Evolutionary conservation across 768 basidiomycete species (phyloP), one percentile per base, ranked within the genome.

Genomic region (Boletus tomentosulus): DNA sequence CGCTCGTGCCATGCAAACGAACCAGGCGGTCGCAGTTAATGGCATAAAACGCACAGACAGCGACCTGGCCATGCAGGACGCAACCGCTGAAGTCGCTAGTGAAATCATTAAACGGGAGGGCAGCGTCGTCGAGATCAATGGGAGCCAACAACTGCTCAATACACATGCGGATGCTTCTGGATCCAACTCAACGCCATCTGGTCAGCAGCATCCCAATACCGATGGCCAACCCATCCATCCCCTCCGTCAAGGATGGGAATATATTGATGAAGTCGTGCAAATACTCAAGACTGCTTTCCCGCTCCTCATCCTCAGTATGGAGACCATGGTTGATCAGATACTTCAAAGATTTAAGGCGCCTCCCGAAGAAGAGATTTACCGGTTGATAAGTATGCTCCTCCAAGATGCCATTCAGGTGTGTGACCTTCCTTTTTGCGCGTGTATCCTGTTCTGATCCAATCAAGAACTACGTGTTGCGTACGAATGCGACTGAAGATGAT

Each of bases 321-420:
- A 99, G 73, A 95, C 92, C 15, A 89, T 98, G 80, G 89, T 95
- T 4, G 97, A 99, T 60, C 94, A 98, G 71, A 89, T 99, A 58
- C 79, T 84, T 22, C 81, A 85, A 54, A 83, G 93, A 48, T 96
- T 98, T 75, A 96, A 97, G 68, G 83, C 89, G 2, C 78, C 82
- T 1, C 80, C 84, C 2, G 97, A 99, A 55, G 97, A 99, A 71
- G 95, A 98, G 59, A 85, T 94, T 7, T 98, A 98, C 72, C 83
- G 97, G 16, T 83, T 92, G 62, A 83, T 94, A 43, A 88, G 86
- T 59, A 87, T 95, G 73, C 74, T 98, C 22, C 74, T 98, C 34
- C 84, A 87, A 55, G 96, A 98, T 66, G 93, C 89, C 2, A 78
- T 95, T 57, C 82, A 85, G 74, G 94, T 94, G 65, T 55, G 76